These are phyloP conservation scores for Pseudozyma thailandica DNA, from an alignment of 1,284 basidiomycete genomes.

Conservation along the genomic window DNA sequence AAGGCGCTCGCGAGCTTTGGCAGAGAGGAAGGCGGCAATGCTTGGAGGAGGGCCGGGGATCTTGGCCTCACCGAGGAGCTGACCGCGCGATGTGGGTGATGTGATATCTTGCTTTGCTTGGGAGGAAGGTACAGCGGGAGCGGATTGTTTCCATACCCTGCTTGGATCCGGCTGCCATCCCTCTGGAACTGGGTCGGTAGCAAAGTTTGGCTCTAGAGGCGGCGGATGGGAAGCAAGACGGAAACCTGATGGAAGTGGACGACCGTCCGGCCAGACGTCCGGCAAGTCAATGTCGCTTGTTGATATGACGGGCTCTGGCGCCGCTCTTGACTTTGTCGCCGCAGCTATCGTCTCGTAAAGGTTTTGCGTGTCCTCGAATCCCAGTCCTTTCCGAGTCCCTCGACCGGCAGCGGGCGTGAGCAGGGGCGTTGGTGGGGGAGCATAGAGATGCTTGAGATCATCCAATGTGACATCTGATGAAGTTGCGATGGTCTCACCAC, in stretches of 20 bases:
- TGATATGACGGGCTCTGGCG: background rate
- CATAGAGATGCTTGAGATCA: conserved; percentile 84
- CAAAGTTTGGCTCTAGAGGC: conserved; percentile 79
- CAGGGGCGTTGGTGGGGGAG: conserved; percentile 81
- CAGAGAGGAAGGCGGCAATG: conserved; percentile 90
- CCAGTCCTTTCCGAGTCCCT: conserved; percentile 78
- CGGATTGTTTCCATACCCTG: conserved; percentile 75
- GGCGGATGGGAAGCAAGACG: conserved; percentile 77
- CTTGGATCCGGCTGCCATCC: conserved; percentile 87
- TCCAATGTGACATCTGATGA: conserved; percentile 13
- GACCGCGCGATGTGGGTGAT: conserved; percentile 77
- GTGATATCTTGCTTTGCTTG: conserved; percentile 26
- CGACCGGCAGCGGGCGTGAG: conserved; percentile 77
- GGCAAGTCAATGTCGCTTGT: background rate
- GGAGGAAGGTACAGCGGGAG: background rate
- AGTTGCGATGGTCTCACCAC: conserved; percentile 1
- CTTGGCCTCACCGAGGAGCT: conserved; percentile 82
- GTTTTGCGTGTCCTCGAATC: conserved; percentile 62
- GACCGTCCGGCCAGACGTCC: conserved; percentile 77
- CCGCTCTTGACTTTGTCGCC: background rate
- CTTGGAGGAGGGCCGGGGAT: conserved; percentile 78
- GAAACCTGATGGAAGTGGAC: conserved; percentile 80
- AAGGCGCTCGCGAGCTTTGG: conserved; percentile 86
- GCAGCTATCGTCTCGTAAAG: conserved; percentile 11
- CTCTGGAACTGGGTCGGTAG: conserved; percentile 77